Conservation (phyloP, 1,284 basidiomycete species). For the Wolfiporia cocos region DNA sequence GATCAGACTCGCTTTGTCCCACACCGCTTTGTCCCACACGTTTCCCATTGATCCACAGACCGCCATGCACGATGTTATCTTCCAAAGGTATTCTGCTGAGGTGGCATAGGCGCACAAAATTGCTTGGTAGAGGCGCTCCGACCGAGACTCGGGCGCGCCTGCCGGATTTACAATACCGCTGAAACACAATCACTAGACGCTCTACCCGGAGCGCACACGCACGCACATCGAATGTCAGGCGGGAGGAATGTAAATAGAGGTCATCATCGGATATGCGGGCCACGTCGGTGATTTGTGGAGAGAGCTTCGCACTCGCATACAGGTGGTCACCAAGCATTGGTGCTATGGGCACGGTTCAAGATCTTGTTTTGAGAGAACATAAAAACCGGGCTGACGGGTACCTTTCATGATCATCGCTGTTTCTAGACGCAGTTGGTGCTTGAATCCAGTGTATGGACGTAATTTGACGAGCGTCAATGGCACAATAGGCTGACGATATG, state of each 20-base stretch:
- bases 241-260: conserved; percentile 54
- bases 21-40: neutral
- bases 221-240: conserved; percentile 47
- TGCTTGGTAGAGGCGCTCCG: conserved; percentile 45
- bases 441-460: conserved; percentile 53
- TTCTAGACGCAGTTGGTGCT: conserved; percentile 67
- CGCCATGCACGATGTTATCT: conserved; percentile 32
- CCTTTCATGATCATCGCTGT: conserved; percentile 44
- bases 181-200: too few species aligned
- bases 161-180: conserved; percentile 6
- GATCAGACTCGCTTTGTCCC: neutral
- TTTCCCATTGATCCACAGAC: conserved; percentile 37
- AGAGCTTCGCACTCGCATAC: conserved; percentile 30
- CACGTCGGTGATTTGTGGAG: conserved; percentile 3
- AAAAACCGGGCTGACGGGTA: conserved; percentile 9
- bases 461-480: conserved; percentile 54
- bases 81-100: conserved; percentile 34
- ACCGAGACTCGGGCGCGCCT: conserved; percentile 45
- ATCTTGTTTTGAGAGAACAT: neutral
- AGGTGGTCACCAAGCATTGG: conserved; percentile 58
- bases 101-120: conserved; percentile 43
- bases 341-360: conserved; percentile 28
- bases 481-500: conserved; percentile 30
- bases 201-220: too few species aligned
- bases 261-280: conserved; percentile 35